Evolutionary conservation across 2,329 filamentous ascomycete species (phyloP).

Genomic region (Phaeophleospora eucalypticola): DNA sequence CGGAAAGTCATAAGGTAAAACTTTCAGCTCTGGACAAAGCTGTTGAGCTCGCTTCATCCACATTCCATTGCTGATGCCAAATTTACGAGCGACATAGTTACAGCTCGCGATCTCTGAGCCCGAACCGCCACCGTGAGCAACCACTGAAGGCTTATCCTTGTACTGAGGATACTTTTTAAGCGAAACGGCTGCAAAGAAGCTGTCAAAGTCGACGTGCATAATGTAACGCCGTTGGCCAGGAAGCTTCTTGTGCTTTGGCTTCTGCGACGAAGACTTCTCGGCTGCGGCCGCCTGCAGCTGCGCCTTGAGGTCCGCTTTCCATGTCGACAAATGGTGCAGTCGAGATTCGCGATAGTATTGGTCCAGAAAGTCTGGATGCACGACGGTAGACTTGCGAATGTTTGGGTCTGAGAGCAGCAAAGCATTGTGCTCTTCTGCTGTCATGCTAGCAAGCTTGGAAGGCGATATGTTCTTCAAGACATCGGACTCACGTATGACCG

Average conservation of each 20-base stretch:
- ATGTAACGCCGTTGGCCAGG: conserved; percentile 72
- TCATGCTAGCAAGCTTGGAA: conserved; percentile 51
- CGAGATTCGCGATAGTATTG: conserved; percentile 95
- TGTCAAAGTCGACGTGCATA: conserved; percentile 96
- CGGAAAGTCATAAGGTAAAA: conserved; percentile 92
- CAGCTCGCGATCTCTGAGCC: conserved; percentile 96
- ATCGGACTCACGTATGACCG: conserved; percentile 30
- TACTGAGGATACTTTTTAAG: conserved; percentile 72
- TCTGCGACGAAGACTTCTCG: conserved; percentile 58
- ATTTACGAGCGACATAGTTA: conserved; percentile 84
- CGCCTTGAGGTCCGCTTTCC: conserved; percentile 93
- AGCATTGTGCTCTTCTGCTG: conserved; percentile 90
- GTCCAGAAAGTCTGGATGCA: conserved; percentile 87
- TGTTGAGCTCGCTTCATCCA: conserved; percentile 94
- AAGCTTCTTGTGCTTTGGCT: conserved; percentile 49
- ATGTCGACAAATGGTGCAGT: conserved; percentile 88
- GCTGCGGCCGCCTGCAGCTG: conserved; percentile 76
- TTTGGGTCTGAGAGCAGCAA: conserved; percentile 77
- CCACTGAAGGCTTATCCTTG: conserved; percentile 73
- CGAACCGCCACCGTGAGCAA: conserved; percentile 79
- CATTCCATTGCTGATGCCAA: conserved; percentile 95
- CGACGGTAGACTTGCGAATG: conserved; percentile 81
- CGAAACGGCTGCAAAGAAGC: conserved; percentile 95
- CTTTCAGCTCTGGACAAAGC: conserved; percentile 77
- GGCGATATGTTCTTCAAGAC: conserved; percentile 26